Base-by-base conservation (phyloP, 441 rosid species). In the Populus hybrid region DNA sequence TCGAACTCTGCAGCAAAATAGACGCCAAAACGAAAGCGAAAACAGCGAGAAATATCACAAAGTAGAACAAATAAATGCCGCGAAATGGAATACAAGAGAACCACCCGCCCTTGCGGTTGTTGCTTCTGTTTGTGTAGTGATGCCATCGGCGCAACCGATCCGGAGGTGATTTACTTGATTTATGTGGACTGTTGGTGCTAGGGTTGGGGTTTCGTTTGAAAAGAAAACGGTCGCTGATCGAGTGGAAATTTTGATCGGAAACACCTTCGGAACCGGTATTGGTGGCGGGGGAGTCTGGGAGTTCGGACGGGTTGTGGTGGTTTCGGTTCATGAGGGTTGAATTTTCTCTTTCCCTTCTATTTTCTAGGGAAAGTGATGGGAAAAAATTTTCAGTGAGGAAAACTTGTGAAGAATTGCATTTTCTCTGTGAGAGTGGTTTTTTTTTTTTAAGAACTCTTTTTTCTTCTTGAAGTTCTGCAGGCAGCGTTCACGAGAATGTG, bases 11-110 rank as follows among this genome's bases (percentile, higher is more conserved):
- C 79, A 96, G 78, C 76, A 94, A 79, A 81, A 97, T 65, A 35
- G 97, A 89, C 34, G 97, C 96, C 88, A 92, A 76, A 23, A 89
- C 89, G 73, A 93, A 97, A 5, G 89, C 94, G 71, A 93, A 86
- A 26, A 91, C 93, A 36, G 92, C 89, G 69, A 92, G 85, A 35
- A 88, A 84, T 11, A 94, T 78, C 46, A 89, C 79, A 46, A 84
- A 81, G 85, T 93, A 97, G 46, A 91, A 82, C 80, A 94, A 81
- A 79, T 89, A 88, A 19, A 83, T 83, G 12, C 98, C 95, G 59
- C 96, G 85, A 36, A 90, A 85, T 42, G 88, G 93, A 26, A 92
- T 79, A 69, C 86, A 81, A 46, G 85, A 81, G 68, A 80, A 24
- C 42, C 85, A 78, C 1, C 92, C 89, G 79, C 92, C 89, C 80